Conservation (phyloP, 352 stramenopile species). For the Phytophthora lateralis region DNA sequence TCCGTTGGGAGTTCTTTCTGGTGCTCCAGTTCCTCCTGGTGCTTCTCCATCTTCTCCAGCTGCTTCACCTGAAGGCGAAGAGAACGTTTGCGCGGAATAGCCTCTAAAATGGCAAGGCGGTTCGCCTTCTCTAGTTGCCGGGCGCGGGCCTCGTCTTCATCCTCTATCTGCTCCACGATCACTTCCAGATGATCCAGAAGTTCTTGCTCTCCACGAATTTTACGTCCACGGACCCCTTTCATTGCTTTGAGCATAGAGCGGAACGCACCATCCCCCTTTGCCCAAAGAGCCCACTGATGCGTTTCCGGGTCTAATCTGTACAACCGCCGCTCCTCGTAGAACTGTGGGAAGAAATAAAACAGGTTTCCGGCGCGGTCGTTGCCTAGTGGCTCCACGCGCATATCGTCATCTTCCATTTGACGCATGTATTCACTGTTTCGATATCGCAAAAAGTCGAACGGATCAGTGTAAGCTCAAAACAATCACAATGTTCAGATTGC, state of each 20-base stretch:
- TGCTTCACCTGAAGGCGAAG: conserved; percentile 87
- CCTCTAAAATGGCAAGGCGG: conserved; percentile 79
- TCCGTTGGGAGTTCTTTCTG: conserved; percentile 65
- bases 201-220: conserved; percentile 74
- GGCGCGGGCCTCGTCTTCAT: conserved; percentile 55
- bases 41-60: conserved; percentile 79
- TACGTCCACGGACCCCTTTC: conserved; percentile 64
- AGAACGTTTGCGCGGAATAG: conserved; percentile 83
- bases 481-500: conserved; percentile 9
- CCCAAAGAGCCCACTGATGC: conserved; percentile 75
- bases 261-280: conserved; percentile 74
- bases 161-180: conserved; percentile 80
- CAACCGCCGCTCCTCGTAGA: conserved; percentile 83
- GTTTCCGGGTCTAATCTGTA: conserved; percentile 63
- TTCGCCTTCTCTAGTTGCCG: conserved; percentile 77
- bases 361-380: conserved; percentile 75
- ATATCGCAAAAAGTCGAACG: conserved; percentile 1
- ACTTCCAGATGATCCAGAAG: conserved; percentile 80
- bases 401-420: conserved; percentile 88
- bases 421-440: conserved; percentile 74
- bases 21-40: conserved; percentile 59
- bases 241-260: conserved; percentile 59
- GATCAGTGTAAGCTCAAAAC: neutral
- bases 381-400: conserved; percentile 76
- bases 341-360: conserved; percentile 89